These are phyloP conservation scores for Candida sonorensis DNA, from an alignment of 805 yeast species.

Conservation along the genomic window DNA sequence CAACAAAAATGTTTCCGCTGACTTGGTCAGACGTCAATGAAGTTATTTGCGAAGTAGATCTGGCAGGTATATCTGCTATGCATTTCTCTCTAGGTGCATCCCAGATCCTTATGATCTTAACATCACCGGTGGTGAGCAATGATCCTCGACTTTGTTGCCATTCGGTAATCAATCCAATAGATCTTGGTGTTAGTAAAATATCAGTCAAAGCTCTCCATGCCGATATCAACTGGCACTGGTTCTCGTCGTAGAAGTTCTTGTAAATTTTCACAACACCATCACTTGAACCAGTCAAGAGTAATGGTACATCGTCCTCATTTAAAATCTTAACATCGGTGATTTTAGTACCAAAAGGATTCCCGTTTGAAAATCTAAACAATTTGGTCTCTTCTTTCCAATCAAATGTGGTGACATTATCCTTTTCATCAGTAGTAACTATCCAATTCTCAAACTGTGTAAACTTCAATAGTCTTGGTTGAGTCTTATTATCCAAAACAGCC, in stretches of 20 bases:
- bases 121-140: conserved; percentile 89
- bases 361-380: conserved; percentile 68
- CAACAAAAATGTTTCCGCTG: conserved; percentile 82
- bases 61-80: conserved; percentile 80
- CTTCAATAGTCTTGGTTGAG: conserved; percentile 72
- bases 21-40: conserved; percentile 92
- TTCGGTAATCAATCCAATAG: conserved; percentile 79
- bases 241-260: conserved; percentile 59
- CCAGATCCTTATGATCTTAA: conserved; percentile 86
- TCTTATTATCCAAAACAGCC: conserved; percentile 56
- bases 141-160: conserved; percentile 98
- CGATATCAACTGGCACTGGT: conserved; percentile 57
- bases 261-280: conserved; percentile 92
- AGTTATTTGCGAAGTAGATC: conserved; percentile 84
- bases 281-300: conserved; percentile 80
- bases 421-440: conserved; percentile 73
- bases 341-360: conserved; percentile 81
- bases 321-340: conserved; percentile 80
- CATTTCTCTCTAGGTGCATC: conserved; percentile 93
- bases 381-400: conserved; percentile 69
- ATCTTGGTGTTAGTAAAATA: conserved; percentile 68
- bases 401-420: conserved; percentile 78
- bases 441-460: conserved; percentile 91
- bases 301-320: conserved; percentile 88
- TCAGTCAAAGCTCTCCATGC: conserved; percentile 94